phyloP scores from a whole-genome alignment of 2,329 filamentous ascomycete species.

The Lachnellula cervina region DNA sequence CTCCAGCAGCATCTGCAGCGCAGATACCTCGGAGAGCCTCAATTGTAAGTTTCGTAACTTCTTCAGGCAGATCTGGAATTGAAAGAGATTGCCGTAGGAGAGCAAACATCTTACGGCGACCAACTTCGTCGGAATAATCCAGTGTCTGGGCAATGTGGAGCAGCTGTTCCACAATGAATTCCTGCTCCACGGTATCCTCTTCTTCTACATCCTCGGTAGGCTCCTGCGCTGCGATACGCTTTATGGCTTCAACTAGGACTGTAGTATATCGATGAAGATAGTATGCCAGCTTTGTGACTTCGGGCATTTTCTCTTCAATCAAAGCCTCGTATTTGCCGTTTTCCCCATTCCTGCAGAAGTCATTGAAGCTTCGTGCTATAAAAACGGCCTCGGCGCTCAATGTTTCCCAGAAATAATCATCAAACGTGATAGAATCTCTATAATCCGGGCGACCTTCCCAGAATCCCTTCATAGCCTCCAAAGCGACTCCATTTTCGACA shows the following conservation, averaged over 20 bases:
- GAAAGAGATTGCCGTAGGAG: slow-evolving; percentile 81
- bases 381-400: slow-evolving; percentile 83
- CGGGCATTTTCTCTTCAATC: slow-evolving; percentile 89
- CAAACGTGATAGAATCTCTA: slow-evolving; percentile 64
- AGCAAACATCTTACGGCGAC: slow-evolving; percentile 91
- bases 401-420: slow-evolving; percentile 74
- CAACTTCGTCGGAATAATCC: slow-evolving; percentile 97
- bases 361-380: slow-evolving; percentile 86
- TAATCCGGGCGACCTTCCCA: slow-evolving; percentile 91
- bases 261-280: slow-evolving; percentile 77
- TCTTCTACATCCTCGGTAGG: slow-evolving; percentile 60
- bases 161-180: slow-evolving; percentile 94
- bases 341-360: slow-evolving; percentile 75
- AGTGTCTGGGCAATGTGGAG: slow-evolving; percentile 87
- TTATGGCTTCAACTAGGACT: slow-evolving; percentile 60
- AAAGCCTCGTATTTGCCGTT: slow-evolving; percentile 70
- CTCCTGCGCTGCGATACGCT: slow-evolving; percentile 49
- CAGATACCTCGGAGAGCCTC: slow-evolving; percentile 80
- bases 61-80: slow-evolving; percentile 82
- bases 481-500: slow-evolving; percentile 80
- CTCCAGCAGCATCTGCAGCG: slow-evolving; percentile 65
- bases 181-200: slow-evolving; percentile 81
- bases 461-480: slow-evolving; percentile 93
- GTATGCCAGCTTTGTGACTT: slow-evolving; percentile 86
- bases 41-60: slow-evolving; percentile 82